phyloP scores from a whole-genome alignment of 257 asterid species.

The Plantago elongata region DNA sequence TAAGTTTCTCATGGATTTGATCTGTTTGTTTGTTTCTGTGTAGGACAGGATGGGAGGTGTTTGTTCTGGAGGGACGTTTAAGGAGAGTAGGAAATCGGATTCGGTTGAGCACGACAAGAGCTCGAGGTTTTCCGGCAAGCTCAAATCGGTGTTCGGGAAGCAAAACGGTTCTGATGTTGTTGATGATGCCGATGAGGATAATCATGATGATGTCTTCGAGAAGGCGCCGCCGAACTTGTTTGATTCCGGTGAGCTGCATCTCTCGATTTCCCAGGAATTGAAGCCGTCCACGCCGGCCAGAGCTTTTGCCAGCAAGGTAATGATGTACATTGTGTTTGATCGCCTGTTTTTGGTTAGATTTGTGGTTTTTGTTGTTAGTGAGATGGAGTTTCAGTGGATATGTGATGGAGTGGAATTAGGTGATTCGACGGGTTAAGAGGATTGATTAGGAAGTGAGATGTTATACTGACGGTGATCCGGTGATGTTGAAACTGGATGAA shows the following conservation, averaged over 20 bases:
- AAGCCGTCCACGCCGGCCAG: constrained; percentile 71
- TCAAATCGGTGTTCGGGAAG: constrained; percentile 45
- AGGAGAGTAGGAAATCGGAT: constrained; percentile 35
- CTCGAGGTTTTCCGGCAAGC: constrained; percentile 77
- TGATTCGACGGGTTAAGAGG: too few relatives aligned
- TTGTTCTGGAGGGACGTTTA: constrained; percentile 70
- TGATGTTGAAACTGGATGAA: too few relatives aligned
- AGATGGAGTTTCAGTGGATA: neutral
- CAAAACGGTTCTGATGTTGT: constrained; percentile 33
- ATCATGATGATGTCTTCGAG: constrained; percentile 38
- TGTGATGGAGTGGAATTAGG: constrained; percentile 7
- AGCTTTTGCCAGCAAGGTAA: constrained; percentile 58
- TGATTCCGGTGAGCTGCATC: constrained; percentile 72
- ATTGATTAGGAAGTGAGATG: too few relatives aligned
- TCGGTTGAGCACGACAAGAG: constrained; percentile 41
- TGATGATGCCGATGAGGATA: constrained; percentile 44
- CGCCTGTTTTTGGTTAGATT: neutral
- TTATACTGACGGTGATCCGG: too few relatives aligned
- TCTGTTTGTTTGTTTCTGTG: constrained; percentile 19
- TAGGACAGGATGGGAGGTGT: constrained; percentile 72
- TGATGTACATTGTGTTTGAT: neutral
- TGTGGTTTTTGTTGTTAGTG: constrained; percentile 4
- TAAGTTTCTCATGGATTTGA: too few relatives aligned
- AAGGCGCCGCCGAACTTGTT: constrained; percentile 45
- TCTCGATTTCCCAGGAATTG: constrained; percentile 60